A percentile compares a stretch with the other conserved stretches of the same genome.
Conservation (phyloP, 176 grass and related monocot species). For the Aegilops longissima region DNA sequence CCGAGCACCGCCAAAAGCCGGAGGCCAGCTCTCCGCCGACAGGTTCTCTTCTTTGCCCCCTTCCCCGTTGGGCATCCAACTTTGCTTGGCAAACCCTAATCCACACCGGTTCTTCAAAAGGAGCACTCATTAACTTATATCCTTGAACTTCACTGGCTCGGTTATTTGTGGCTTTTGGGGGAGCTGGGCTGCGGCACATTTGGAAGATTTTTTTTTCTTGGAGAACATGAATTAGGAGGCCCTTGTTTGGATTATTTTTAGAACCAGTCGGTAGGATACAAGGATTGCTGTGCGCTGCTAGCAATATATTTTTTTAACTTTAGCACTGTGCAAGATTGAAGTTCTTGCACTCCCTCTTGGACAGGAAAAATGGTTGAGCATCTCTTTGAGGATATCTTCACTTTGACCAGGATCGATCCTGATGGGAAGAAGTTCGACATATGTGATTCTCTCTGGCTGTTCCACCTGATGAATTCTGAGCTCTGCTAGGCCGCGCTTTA, state of each 20-base stretch:
- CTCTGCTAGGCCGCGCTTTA: background rate
- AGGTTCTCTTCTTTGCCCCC: background rate
- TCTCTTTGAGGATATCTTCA: conserved; percentile 13
- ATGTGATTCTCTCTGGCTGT: conserved; percentile 1
- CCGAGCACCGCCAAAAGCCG: background rate
- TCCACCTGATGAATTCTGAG: background rate
- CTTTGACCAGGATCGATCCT: conserved; percentile 38
- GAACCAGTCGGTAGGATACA: too few relatives aligned
- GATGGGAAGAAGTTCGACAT: conserved; percentile 83
- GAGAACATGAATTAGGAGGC: too few relatives aligned
- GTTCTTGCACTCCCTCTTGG: background rate
- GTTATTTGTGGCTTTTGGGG: too few relatives aligned
- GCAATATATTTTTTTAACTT: too few relatives aligned
- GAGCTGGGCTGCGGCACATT: too few relatives aligned
- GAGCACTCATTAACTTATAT: too few relatives aligned
- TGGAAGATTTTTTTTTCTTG: too few relatives aligned
- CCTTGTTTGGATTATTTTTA: too few relatives aligned
- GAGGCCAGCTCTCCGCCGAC: background rate
- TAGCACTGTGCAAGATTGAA: background rate
- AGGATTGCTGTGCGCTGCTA: too few relatives aligned
- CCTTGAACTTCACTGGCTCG: too few relatives aligned
- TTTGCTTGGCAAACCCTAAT: background rate
- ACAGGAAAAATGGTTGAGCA: conserved; percentile 28
- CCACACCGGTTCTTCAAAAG: too few relatives aligned
- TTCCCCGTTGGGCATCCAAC: background rate